Evolutionary conservation across 1,284 basidiomycete genomes (phyloP).

Genomic region (Rhodotorula sp.): DNA sequence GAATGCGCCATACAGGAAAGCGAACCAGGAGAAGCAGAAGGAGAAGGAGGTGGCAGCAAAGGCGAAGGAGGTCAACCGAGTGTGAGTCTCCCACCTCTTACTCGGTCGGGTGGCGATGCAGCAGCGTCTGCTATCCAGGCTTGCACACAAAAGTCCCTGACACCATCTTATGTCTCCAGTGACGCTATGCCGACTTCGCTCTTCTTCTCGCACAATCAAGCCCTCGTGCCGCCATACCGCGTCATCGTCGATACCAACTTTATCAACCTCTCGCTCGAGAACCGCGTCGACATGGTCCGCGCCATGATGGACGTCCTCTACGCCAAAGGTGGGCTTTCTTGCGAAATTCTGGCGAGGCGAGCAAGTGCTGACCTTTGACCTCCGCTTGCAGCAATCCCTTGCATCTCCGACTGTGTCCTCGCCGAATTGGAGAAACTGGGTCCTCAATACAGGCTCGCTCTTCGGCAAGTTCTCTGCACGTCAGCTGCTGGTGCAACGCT

Average conservation of each 20-base stretch:
- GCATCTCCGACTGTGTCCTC: slow-evolving; percentile 97
- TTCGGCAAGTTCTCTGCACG: slow-evolving; percentile 61
- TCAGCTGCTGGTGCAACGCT: accelerated
- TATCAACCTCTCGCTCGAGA: slow-evolving; percentile 97
- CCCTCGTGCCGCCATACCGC: slow-evolving; percentile 93
- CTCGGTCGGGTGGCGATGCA: background rate
- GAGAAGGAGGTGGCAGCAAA: slow-evolving; percentile 54
- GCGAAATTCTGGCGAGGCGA: background rate
- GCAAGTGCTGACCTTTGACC: background rate
- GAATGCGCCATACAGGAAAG: slow-evolving; percentile 49
- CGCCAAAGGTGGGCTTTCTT: slow-evolving; percentile 79
- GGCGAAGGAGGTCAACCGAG: slow-evolving; percentile 51
- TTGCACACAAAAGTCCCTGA: slow-evolving; percentile 12
- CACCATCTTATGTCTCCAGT: slow-evolving; percentile 51
- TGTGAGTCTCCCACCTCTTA: slow-evolving; percentile 47
- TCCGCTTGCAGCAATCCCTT: slow-evolving; percentile 75
- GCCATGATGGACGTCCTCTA: slow-evolving; percentile 99
- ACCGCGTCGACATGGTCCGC: slow-evolving; percentile 92
- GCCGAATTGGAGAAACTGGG: slow-evolving; percentile 97
- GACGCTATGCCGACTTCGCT: slow-evolving; percentile 81
- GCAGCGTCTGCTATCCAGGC: background rate
- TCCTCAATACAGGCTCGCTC: slow-evolving; percentile 88
- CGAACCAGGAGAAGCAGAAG: slow-evolving; percentile 54
- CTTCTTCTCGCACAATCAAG: slow-evolving; percentile 93
- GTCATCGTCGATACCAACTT: slow-evolving; percentile 99